Percentiles rank a stretch among this genome's conserved stretches.
phyloP scores from a whole-genome alignment of 202 grass and related monocot genomes.

The Schoenoplectus triqueter region DNA sequence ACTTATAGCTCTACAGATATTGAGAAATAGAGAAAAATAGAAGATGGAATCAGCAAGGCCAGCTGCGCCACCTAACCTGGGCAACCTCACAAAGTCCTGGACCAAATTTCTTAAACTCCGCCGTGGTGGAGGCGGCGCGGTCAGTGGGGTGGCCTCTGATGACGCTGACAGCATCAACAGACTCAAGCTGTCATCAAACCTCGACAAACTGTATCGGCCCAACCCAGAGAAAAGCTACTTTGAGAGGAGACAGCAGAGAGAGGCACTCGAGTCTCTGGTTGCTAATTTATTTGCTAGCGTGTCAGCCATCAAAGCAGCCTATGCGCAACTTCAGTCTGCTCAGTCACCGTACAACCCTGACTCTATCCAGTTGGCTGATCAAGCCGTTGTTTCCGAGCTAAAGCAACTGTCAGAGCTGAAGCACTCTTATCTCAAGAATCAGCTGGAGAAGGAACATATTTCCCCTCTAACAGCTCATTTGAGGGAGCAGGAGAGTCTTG shows the following conservation, averaged over 20 bases:
- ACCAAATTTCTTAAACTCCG: conserved; percentile 73
- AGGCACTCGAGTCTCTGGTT: conserved; percentile 55
- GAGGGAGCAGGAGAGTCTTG: conserved; percentile 77
- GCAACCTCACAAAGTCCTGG: conserved; percentile 56
- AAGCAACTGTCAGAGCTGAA: conserved; percentile 76
- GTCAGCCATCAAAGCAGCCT: conserved; percentile 87
- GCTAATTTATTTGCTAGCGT: conserved; percentile 72
- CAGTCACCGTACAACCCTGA: conserved; percentile 81
- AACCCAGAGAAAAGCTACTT: conserved; percentile 49
- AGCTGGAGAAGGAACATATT: conserved; percentile 47
- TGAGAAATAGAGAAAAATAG: not conserved
- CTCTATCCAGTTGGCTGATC: conserved; percentile 70
- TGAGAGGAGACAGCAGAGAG: conserved; percentile 28
- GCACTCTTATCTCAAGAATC: conserved; percentile 64
- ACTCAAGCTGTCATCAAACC: conserved; percentile 76
- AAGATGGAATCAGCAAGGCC: conserved; percentile 66
- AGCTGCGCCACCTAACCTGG: conserved; percentile 50
- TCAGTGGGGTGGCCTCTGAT: conserved; percentile 30
- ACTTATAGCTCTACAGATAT: conserved; percentile 1
- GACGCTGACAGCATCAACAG: conserved; percentile 41
- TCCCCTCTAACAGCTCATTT: conserved; percentile 59
- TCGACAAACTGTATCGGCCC: conserved; percentile 54
- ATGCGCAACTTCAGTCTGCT: conserved; percentile 89
- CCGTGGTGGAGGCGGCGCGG: conserved; percentile 14
- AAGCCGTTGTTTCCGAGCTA: conserved; percentile 68